Base-by-base conservation (phyloP, 1,284 basidiomycete genomes). In the Taiwanofungus camphoratus region DNA sequence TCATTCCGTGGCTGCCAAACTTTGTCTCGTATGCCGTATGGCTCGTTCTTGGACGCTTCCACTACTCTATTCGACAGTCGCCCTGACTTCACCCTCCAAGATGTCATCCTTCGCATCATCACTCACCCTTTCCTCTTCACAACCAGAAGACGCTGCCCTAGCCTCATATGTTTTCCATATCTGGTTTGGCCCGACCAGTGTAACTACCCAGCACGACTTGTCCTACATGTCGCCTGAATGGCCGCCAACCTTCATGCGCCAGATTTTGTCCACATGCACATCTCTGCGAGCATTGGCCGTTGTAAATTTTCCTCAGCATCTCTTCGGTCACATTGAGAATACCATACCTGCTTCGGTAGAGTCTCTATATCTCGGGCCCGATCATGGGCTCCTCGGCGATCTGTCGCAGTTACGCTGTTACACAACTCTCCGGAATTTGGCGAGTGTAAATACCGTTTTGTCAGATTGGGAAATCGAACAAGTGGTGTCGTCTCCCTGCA, bases 371-470 rank as follows among this genome's bases (percentile, higher is more conserved):
- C 54, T 67, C 32, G 68, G 65, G 2, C 66, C 66, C 5, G 52
- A 62, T 24, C 66, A 68, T 49, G 66, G 67, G 5, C 54, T 67
- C 38, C n/a, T n/a, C n/a, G n/a, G n/a, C n/a, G n/a, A n/a, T n/a
- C n/a, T n/a, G n/a, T n/a, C n/a, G n/a, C 53, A 52, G 41, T 50
- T 60, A 15, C 49, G 57, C 8, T n/a, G n/a, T n/a, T n/a, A n/a
- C n/a, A n/a, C n/a, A n/a, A 48, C 59, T 19, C 50, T 68, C 13
- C 54, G 47, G 8, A 41, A 59, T 31, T 44, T 68, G 46, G 65
- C 63, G 9, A 67, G 63, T 42, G 50, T 53, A 9, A 53, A 58
- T 19, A 64, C 62, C 16, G 63, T 55, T 50, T 61, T 68, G 59
- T 53, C 61, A 6, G 65, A 65, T 38, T 58, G 57, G 34, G 66